phyloP scores from a whole-genome alignment of 495 filamentous ascomycete species.

The Staphylotrichum tortipilum region DNA sequence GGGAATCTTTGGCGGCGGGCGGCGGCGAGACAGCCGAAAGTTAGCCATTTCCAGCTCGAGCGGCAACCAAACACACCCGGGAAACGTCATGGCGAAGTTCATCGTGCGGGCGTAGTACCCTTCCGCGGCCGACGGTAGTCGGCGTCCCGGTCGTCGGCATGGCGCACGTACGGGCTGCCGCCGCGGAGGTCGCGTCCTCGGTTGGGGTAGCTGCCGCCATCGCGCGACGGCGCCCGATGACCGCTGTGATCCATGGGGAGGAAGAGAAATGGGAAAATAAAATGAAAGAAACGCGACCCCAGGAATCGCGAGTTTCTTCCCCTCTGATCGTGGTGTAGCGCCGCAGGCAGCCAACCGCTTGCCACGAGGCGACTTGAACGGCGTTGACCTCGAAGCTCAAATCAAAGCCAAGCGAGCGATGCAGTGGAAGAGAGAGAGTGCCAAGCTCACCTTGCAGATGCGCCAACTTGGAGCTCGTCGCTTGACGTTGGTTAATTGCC shows the following conservation, averaged over 20 bases:
- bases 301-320: too few species aligned
- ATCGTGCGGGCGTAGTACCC: constrained; percentile 30
- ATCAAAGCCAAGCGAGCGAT: too few species aligned
- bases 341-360: not conserved
- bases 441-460: too few species aligned
- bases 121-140: constrained; percentile 36
- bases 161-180: constrained; percentile 14
- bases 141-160: constrained; percentile 22
- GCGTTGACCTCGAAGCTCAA: too few species aligned
- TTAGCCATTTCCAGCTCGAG: constrained; percentile 24
- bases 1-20: constrained; percentile 16
- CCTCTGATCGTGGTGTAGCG: too few species aligned
- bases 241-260: constrained; percentile 19
- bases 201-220: constrained; percentile 16
- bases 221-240: constrained; percentile 13
- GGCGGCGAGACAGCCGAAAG: constrained; percentile 8
- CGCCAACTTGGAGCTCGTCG: too few species aligned
- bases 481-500: too few species aligned
- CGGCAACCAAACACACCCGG: constrained; percentile 8
- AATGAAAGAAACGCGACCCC: not conserved
- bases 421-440: too few species aligned
- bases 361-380: too few species aligned
- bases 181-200: constrained; percentile 7
- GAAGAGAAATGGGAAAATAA: constrained; percentile 5
- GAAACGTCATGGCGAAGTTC: constrained; percentile 6